Evolutionary conservation across 164 flowering plant genomes (phyloP).

Genomic region (Protea cynaroides): DNA sequence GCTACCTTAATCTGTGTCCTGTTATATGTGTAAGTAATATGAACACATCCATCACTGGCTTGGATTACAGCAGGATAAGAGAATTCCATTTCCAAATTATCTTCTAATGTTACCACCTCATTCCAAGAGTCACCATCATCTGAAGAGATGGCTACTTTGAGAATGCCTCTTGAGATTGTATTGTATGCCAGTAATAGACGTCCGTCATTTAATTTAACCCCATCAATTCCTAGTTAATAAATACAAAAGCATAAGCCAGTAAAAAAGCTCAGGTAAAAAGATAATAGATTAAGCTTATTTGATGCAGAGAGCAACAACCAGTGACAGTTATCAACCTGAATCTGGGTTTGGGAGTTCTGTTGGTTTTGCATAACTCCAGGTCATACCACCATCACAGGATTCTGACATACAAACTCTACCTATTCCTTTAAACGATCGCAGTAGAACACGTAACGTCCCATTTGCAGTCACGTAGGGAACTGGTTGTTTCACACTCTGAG

Average conservation of each 20-base stretch:
- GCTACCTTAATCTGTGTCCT: conserved; percentile 80
- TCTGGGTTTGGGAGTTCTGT: conserved; percentile 88
- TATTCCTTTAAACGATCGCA: conserved; percentile 63
- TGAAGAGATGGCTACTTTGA: conserved; percentile 62
- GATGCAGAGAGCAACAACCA: neutral
- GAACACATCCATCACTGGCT: conserved; percentile 57
- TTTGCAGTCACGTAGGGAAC: conserved; percentile 72
- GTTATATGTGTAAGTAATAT: conserved; percentile 75
- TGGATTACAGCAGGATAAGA: conserved; percentile 93
- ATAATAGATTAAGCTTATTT: neutral
- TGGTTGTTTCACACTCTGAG: conserved; percentile 85
- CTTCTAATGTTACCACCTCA: conserved; percentile 67
- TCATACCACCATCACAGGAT: conserved; percentile 72
- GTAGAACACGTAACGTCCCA: conserved; percentile 62
- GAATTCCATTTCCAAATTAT: conserved; percentile 63
- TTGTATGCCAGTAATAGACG: conserved; percentile 72
- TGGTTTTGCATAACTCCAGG: conserved; percentile 65
- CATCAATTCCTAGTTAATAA: conserved; percentile 65
- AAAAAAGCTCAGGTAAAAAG: neutral
- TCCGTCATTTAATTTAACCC: conserved; percentile 72
- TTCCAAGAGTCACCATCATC: conserved; percentile 90
- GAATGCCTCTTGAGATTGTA: conserved; percentile 70
- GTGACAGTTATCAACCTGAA: conserved; percentile 86
- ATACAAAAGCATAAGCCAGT: conserved; percentile 1
- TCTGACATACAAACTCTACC: conserved; percentile 80